Percentiles rank a stretch among this genome's conserved stretches.
Conservation (phyloP, 75 land plant species). For the Cunninghamia lanceolata region DNA sequence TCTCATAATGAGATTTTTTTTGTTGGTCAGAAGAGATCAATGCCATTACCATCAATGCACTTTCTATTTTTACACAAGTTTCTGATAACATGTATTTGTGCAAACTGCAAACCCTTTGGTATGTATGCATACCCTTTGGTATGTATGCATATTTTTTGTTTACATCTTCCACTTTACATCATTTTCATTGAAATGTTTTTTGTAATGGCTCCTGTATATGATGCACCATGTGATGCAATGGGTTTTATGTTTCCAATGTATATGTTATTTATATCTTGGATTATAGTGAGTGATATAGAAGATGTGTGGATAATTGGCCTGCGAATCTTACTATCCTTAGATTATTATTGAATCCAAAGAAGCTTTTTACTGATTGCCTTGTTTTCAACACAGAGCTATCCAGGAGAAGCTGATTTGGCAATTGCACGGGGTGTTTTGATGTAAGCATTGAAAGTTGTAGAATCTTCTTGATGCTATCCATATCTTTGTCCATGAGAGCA, state of each 20-base stretch:
- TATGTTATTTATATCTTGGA: background rate
- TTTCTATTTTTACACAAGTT: background rate
- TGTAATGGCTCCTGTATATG: background rate
- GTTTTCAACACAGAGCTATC: conserved; percentile 61
- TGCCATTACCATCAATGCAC: background rate
- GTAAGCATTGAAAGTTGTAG: conserved; percentile 37
- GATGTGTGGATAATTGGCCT: background rate
- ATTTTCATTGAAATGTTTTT: background rate
- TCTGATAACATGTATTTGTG: no score
- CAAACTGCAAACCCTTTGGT: no score
- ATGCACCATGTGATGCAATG: background rate
- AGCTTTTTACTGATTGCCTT: background rate
- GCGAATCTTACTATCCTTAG: background rate
- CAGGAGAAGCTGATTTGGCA: conserved; percentile 89
- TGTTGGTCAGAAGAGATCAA: background rate
- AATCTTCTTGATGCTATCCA: background rate
- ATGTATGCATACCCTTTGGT: background rate
- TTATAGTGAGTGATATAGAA: background rate
- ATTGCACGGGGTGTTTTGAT: conserved; percentile 74
- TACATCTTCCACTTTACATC: background rate
- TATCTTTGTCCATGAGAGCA: background rate
- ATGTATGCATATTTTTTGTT: background rate
- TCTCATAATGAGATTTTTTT: background rate
- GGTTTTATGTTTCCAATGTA: background rate
- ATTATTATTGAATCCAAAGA: background rate